Percentiles rank a stretch among this genome's conserved stretches.
Conservation (phyloP, 1,284 basidiomycete species). For the Cutaneotrichosporon cutaneum region DNA sequence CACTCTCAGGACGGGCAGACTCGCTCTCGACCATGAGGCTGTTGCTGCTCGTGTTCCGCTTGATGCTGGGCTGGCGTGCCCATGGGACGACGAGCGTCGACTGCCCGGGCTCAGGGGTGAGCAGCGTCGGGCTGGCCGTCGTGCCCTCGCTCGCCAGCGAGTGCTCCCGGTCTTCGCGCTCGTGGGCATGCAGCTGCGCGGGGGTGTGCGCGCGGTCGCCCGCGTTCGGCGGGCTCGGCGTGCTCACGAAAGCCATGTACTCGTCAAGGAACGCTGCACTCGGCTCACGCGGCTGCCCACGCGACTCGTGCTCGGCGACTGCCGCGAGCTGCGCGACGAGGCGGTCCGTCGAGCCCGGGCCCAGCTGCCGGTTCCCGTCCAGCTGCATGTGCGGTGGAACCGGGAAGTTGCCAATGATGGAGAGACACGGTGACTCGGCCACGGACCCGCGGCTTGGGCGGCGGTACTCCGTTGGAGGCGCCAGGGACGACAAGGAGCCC, state of each 20-base stretch:
- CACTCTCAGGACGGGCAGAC: not conserved
- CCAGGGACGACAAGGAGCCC: not conserved
- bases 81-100: not conserved
- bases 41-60: not conserved
- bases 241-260: constrained; percentile 6
- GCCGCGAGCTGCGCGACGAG: not conserved
- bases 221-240: not conserved
- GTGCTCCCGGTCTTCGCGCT: not conserved
- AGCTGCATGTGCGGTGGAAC: constrained; percentile 2
- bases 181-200: not conserved
- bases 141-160: constrained; percentile 4
- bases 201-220: not conserved
- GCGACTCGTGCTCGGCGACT: not conserved
- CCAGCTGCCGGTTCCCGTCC: not conserved
- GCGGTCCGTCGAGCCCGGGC: not conserved
- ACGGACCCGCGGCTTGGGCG: not conserved
- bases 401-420: constrained; percentile 7
- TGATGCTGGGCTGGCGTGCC: not conserved
- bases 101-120: not conserved
- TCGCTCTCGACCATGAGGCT: not conserved
- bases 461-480: not conserved
- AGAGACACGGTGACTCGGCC: constrained; percentile 1
- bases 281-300: not conserved
- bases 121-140: constrained; percentile 4
- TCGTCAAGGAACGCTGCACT: constrained; percentile 7